These are phyloP conservation scores for Golubevia sp. DNA, from an alignment of 1,284 basidiomycete genomes.

Conservation along the genomic window DNA sequence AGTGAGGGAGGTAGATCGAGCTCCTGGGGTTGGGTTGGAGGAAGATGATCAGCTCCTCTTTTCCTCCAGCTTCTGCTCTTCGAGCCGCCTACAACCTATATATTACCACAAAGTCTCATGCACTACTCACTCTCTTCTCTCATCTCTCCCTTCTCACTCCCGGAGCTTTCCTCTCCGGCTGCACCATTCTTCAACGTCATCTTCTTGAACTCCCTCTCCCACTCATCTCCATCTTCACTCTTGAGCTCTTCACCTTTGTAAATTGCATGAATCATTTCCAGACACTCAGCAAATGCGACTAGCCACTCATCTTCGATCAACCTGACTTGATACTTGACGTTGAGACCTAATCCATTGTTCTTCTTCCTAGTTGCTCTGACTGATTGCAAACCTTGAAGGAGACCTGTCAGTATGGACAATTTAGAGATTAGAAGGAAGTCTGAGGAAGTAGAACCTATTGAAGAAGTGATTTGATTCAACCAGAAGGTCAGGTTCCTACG, in stretches of 20 bases:
- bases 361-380: conserved; percentile 13
- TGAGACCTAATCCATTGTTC: conserved; percentile 14
- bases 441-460: conserved; percentile 13
- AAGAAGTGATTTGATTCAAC: conserved; percentile 25
- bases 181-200: conserved; percentile 9
- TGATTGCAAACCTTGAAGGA: conserved; percentile 38
- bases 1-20: no score
- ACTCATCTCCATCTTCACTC: conserved; percentile 15
- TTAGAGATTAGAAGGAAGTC: conserved; percentile 22
- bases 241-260: background rate
- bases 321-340: conserved; percentile 18
- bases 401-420: conserved; percentile 42
- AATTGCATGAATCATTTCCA: conserved; percentile 14
- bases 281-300: conserved; percentile 33
- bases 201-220: conserved; percentile 39
- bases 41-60: no score
- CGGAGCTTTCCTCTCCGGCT: no score
- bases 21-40: no score
- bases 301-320: conserved; percentile 39
- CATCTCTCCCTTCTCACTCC: no score
- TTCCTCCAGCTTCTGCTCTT: no score
- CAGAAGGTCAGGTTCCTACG: conserved; percentile 30
- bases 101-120: no score
- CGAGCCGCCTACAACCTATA: no score
- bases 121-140: no score